A percentile compares a stretch with the other conserved stretches of the same genome.
Evolutionary conservation across 306 rosid genomes (phyloP).

Genomic region (Luffa acutangula): DNA sequence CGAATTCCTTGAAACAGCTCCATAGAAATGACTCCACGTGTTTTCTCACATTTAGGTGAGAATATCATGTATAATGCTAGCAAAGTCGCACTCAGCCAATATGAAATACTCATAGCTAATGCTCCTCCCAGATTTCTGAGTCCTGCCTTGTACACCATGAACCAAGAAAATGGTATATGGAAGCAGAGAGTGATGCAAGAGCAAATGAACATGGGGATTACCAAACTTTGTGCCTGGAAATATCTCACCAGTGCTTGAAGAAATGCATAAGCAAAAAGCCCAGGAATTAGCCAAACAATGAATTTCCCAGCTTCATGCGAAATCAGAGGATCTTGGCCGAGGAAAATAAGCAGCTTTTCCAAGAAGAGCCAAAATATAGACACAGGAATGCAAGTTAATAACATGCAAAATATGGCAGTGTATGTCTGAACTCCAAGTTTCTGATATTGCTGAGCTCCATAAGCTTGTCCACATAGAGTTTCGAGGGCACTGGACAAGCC

Average conservation of each 20-base stretch:
- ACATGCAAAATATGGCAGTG: constrained; percentile 45
- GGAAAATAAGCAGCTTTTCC: constrained; percentile 31
- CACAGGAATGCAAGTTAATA: constrained; percentile 34
- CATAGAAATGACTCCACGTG: constrained; percentile 37
- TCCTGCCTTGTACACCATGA: constrained; percentile 34
- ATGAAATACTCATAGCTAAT: constrained; percentile 33
- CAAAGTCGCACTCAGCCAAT: constrained; percentile 38
- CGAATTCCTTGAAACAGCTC: constrained; percentile 40
- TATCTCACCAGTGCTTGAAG: constrained; percentile 39
- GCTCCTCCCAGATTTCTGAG: constrained; percentile 44
- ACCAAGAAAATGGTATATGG: constrained; percentile 42
- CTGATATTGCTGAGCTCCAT: constrained; percentile 43
- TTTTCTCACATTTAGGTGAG: constrained; percentile 41
- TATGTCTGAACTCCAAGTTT: constrained; percentile 39
- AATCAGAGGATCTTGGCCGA: constrained; percentile 60
- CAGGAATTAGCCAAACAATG: constrained; percentile 43
- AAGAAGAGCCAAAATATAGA: constrained; percentile 37
- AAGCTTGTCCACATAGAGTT: constrained; percentile 51
- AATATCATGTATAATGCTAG: constrained; percentile 41
- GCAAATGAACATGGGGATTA: constrained; percentile 35
- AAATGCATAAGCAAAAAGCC: constrained; percentile 39
- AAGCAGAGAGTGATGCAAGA: constrained; percentile 23
- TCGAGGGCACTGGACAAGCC: constrained; percentile 57
- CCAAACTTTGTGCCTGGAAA: constrained; percentile 48
- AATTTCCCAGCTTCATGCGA: constrained; percentile 50